Percentiles rank a stretch among this genome's conserved stretches.
Conservation (phyloP, 225 moss, liverwort and hornwort species). For the Climacium dendroides region DNA sequence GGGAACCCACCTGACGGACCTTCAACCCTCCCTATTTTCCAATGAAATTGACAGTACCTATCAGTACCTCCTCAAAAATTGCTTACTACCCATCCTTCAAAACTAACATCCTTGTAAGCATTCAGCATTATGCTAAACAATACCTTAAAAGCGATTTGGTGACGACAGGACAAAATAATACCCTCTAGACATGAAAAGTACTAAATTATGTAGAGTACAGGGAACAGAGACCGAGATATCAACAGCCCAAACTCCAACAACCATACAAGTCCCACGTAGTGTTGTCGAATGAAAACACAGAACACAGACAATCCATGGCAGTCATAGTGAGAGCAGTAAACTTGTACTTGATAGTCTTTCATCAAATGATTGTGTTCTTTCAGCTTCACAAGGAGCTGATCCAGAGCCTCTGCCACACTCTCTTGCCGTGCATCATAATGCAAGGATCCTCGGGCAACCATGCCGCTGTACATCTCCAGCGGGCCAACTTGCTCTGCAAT, state of each 20-base stretch:
- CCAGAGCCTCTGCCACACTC: constrained; percentile 23
- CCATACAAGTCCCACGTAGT: neutral
- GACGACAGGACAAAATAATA: neutral
- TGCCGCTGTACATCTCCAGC: constrained; percentile 15
- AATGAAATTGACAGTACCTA: neutral
- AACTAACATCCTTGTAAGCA: neutral
- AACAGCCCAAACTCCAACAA: neutral
- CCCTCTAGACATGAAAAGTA: neutral
- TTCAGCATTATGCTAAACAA: neutral
- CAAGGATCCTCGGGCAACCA: constrained; percentile 32
- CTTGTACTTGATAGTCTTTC: constrained; percentile 21
- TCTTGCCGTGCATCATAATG: constrained; percentile 22
- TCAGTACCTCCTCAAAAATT: neutral
- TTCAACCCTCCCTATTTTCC: neutral
- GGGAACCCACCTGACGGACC: neutral
- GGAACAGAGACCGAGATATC: neutral
- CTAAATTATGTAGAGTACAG: neutral
- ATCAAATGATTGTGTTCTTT: constrained; percentile 23
- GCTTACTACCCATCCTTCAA: neutral
- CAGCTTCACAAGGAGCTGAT: constrained; percentile 25
- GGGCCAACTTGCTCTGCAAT: constrained; percentile 18
- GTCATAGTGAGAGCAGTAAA: neutral
- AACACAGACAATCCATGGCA: neutral
- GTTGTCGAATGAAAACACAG: neutral
- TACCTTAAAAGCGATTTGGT: neutral